phyloP scores from a whole-genome alignment of 345 rosid genomes.

The Hypericum androsaemum region DNA sequence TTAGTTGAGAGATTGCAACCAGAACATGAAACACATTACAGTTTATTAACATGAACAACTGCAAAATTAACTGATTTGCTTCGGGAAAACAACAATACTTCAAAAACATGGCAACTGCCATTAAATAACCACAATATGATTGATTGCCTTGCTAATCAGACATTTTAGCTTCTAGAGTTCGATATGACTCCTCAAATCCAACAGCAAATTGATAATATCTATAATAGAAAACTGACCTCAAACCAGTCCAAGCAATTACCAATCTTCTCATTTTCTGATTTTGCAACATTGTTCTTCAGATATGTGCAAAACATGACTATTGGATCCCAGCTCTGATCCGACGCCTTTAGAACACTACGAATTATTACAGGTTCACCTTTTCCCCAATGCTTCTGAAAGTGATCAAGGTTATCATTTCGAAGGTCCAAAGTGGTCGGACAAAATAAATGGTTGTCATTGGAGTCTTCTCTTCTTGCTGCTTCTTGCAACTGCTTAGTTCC shows the following conservation, averaged over 20 bases:
- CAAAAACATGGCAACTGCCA: too few relatives aligned
- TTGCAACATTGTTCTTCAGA: constrained; percentile 47
- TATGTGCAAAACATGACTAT: constrained; percentile 71
- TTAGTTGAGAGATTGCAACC: too few relatives aligned
- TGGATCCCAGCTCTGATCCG: constrained; percentile 78
- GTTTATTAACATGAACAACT: too few relatives aligned
- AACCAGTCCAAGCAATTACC: constrained; percentile 61
- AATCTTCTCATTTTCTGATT: constrained; percentile 28
- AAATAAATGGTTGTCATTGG: constrained; percentile 60
- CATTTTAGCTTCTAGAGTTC: too few relatives aligned
- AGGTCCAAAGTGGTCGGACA: constrained; percentile 44
- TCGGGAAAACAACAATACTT: too few relatives aligned
- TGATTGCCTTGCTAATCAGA: too few relatives aligned
- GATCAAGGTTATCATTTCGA: constrained; percentile 62
- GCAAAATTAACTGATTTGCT: too few relatives aligned
- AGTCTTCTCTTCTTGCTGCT: constrained; percentile 53
- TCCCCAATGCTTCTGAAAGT: constrained; percentile 92
- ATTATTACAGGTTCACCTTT: constrained; percentile 86
- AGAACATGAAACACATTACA: too few relatives aligned
- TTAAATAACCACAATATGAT: too few relatives aligned
- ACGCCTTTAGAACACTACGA: constrained; percentile 49
- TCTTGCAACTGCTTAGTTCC: constrained; percentile 44
- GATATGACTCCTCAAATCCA: too few relatives aligned
- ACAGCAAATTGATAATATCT: too few relatives aligned
- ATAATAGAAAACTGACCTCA: constrained; percentile 50